Evolutionary conservation across 192 early-diverging fungal genomes (phyloP), one percentile per base, ranked within the genome.

Genomic region (Coemansia brasiliensis): DNA sequence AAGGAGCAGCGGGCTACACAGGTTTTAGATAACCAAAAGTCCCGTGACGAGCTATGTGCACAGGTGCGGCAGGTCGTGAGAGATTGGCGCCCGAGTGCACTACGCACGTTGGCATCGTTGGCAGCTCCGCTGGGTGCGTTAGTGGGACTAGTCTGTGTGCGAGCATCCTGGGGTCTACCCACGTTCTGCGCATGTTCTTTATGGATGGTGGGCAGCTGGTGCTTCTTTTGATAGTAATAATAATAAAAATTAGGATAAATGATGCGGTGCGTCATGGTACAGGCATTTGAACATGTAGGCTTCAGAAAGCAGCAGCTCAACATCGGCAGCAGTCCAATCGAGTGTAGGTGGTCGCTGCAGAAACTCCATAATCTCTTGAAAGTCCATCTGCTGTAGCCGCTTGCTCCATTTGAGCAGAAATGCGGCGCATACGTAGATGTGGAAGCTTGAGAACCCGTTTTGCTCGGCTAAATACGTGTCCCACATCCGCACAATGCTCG

Each of bases 371-470:
- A 94, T 89, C 44, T 91, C 88, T 83, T 89, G 88, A 68, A 99
- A 97, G 65, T 98, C 95, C 86, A 93, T 86, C 66, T 86, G 83
- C 52, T 74, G 83, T 57, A 99, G 70, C 58, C 91, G 74, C 39
- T 84, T 84, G n/a, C 89, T 89, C 92, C 92, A 99, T 62, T 94
- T 96, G 24, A 94, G 89, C 72, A 99, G 71, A 67, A 99, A 96
- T 6, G 97, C 95, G 1, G 95, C 97, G 59, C 97, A 99, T 3
- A 99, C 94, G 63, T 99, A 99, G 5, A 96, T 82, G 67, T 99
- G 97, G 70, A 99, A 99, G 49, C 87, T 92, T 0, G 94, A 94
- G 60, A 99, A 98, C 3, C 79, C 79, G 26, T 75, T 65, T 26
- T 60, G 57, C 48, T 80, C 79, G 4, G 72, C 90, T 63, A 94